Base-by-base conservation (phyloP, 371 early-diverging fungal genomes). In the Umbelopsis sp. region DNA sequence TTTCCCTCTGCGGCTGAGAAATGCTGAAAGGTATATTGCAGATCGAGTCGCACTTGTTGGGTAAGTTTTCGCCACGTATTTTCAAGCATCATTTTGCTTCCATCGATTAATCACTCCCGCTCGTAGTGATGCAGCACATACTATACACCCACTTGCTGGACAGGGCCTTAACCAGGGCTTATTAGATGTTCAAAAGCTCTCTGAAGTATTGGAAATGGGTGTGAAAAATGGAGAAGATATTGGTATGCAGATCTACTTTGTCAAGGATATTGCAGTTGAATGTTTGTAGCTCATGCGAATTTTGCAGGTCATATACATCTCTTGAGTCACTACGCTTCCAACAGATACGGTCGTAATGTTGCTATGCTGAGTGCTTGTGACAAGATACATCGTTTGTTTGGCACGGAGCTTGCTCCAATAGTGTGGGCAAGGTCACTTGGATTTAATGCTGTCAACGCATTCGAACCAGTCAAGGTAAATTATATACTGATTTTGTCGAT, bases 151-250 rank as follows among this genome's bases (percentile, higher is more conserved):
- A 20, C 83, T 98, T 68, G 99, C 98, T 7, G 99, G 99, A 0
- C 98, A 97, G 79, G 99, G 99, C 11, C 77, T 98, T 48, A 98
- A 98, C 76, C 88, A 96, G 72, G 98, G 98, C 1, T 71, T 98
- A 4, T 84, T 89, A 5, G 99, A 98, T 76, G 94, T 93, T 0
- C 85, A 89, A 67, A 79, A 88, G 50, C 81, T 98, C 37, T 79
- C 88, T 0, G 71, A 81, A 29, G 77, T 87, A 8, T 69, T 97
- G 29, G 85, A 84, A 50, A 78, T 80, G 22, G 95, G 93, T 3
- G 76, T 87, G 11, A 66, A 66, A 1, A 84, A 82, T 5, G 98
- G 98, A 14, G 86, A 89, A 44, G 98, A 98, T 72, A 80, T 98
- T 44, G 48, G 48, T 48, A 20, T 20, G 96, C 18, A 94, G 74